phyloP scores from a whole-genome alignment of 1,284 basidiomycete genomes.

The Chiua sp. region DNA sequence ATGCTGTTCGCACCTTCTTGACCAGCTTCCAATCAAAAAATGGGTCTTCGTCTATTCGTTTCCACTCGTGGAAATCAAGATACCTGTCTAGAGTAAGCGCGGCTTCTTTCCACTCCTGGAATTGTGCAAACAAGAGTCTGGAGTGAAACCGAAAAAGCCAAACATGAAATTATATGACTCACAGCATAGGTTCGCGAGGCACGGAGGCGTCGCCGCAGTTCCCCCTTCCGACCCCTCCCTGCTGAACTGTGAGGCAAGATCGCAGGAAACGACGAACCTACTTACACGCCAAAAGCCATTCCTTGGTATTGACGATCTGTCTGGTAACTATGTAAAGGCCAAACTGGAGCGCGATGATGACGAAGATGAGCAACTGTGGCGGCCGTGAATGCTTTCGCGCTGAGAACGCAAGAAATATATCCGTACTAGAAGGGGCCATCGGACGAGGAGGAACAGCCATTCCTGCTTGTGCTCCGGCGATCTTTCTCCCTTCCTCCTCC shows the following conservation, averaged over 20 bases:
- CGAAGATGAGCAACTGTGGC: conserved; percentile 76
- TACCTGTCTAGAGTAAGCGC: conserved; percentile 84
- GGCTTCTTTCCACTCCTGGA: conserved; percentile 85
- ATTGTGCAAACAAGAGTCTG: background rate
- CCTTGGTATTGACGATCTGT: conserved; percentile 93
- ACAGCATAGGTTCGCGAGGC: conserved; percentile 75
- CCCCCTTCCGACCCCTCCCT: conserved; percentile 89
- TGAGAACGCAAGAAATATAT: background rate
- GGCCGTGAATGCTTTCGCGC: conserved; percentile 7
- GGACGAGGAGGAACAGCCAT: conserved; percentile 79
- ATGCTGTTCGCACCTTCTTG: conserved; percentile 56
- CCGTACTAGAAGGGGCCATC: conserved; percentile 90
- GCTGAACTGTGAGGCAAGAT: conserved; percentile 5
- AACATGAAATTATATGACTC: conserved; percentile 4
- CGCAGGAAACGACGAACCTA: background rate
- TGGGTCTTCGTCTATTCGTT: conserved; percentile 81
- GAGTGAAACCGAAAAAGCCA: background rate
- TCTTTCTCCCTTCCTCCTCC: conserved; percentile 57
- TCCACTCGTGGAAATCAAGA: conserved; percentile 90
- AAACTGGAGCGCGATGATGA: conserved; percentile 89
- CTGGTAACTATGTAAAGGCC: conserved; percentile 86
- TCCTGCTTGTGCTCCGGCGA: conserved; percentile 65
- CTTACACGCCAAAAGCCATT: conserved; percentile 90
- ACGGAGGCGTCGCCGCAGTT: conserved; percentile 76
- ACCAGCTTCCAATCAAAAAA: conserved; percentile 92